A percentile compares a stretch with the other conserved stretches of the same genome.
Conservation (phyloP, 257 asterid species). For the Ajuga chamaepitys region DNA sequence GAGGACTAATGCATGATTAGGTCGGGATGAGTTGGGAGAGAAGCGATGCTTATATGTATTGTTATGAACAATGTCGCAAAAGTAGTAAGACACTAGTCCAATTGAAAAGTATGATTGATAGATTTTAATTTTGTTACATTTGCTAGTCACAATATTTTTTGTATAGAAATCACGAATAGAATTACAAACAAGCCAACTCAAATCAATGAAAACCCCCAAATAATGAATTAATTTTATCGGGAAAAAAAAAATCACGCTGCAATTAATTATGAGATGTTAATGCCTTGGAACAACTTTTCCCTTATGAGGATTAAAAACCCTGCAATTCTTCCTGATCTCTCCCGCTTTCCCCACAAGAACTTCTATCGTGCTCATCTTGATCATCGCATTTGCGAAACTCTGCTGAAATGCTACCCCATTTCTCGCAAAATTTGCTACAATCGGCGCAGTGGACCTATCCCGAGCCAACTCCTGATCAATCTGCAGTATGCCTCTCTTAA, state of each 20-base stretch:
- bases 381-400: conserved; percentile 39
- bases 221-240: not conserved
- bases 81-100: too few relatives aligned
- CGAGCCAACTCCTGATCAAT: conserved; percentile 55
- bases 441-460: conserved; percentile 33
- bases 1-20: too few relatives aligned
- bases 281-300: not conserved
- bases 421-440: conserved; percentile 22
- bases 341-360: conserved; percentile 40
- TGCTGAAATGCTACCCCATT: conserved; percentile 16
- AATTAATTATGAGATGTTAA: not conserved
- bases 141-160: too few relatives aligned
- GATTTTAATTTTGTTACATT: too few relatives aligned
- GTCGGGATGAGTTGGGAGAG: too few relatives aligned
- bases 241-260: not conserved
- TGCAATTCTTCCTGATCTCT: conserved; percentile 44
- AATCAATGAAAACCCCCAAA: not conserved
- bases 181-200: not conserved
- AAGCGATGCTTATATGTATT: too few relatives aligned
- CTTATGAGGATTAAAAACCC: conserved; percentile 34
- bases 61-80: too few relatives aligned
- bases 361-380: conserved; percentile 31
- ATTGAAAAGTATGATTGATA: too few relatives aligned
- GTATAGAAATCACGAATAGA: too few relatives aligned
- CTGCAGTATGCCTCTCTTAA: conserved; percentile 50